These are phyloP conservation scores for Megacollybia platyphylla DNA, from an alignment of 1,284 basidiomycete species.

Conservation along the genomic window DNA sequence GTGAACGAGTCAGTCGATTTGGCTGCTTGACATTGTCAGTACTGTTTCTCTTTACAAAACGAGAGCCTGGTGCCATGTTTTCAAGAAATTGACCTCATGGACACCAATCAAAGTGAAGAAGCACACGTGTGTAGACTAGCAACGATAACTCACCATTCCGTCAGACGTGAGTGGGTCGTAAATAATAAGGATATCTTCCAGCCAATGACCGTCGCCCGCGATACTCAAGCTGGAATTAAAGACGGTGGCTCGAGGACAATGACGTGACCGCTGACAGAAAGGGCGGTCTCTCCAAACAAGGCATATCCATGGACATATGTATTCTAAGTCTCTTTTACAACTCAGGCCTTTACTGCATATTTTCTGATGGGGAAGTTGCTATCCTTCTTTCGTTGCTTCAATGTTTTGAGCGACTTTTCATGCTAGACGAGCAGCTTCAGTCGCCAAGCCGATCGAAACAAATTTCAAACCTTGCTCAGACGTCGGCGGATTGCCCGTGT, in stretches of 20 bases:
- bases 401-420: conserved; percentile 74
- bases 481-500: conserved; percentile 97
- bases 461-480: conserved; percentile 66
- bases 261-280: no score
- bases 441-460: conserved; percentile 1
- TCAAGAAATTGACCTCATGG: conserved; percentile 4
- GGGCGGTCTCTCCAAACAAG: neutral
- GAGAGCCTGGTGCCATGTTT: conserved; percentile 32
- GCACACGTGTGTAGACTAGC: no score
- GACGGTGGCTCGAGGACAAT: no score
- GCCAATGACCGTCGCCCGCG: no score
- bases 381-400: conserved; percentile 88
- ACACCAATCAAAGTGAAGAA: no score
- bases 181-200: no score
- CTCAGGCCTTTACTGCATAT: conserved; percentile 77
- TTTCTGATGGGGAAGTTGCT: conserved; percentile 84
- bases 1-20: conserved; percentile 30
- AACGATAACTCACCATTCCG: no score
- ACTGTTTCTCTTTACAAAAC: conserved; percentile 27
- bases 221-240: no score
- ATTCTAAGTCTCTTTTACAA: neutral
- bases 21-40: conserved; percentile 30
- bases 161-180: no score
- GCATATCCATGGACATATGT: neutral
- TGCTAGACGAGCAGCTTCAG: conserved; percentile 32